A percentile compares a stretch with the other conserved stretches of the same genome.
phyloP scores from a whole-genome alignment of 2,329 filamentous ascomycete genomes.

The Fusarium floridanum region DNA sequence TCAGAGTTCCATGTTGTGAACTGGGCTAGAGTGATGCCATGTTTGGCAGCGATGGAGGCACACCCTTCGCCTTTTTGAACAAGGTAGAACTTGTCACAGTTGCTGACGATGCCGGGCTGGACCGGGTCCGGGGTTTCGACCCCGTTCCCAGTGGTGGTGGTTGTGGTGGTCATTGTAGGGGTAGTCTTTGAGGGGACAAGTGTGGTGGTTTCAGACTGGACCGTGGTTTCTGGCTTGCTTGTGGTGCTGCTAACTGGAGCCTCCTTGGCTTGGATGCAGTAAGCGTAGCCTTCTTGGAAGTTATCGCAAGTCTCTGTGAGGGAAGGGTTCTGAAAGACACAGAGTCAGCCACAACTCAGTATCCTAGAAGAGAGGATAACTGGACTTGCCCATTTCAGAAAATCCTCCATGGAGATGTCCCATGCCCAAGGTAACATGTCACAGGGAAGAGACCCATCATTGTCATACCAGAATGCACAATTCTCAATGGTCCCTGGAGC shows the following conservation, averaged over 20 bases:
- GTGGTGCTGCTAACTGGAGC: neutral
- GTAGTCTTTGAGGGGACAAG: neutral
- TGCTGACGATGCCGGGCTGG: neutral
- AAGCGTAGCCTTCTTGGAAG: neutral
- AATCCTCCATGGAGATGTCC: neutral
- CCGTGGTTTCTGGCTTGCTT: neutral
- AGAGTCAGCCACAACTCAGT: neutral
- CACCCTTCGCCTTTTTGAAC: neutral
- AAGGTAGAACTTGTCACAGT: neutral
- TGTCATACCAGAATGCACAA: neutral
- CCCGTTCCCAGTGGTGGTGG: neutral
- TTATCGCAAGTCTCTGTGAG: neutral
- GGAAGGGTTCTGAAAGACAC: neutral
- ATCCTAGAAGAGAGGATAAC: neutral
- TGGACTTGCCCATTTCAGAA: neutral
- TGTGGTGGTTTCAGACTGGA: neutral
- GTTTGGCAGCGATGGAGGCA: neutral
- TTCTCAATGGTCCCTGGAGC: neutral
- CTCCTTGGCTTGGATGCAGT: neutral
- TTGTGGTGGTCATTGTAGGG: neutral
- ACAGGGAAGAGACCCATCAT: neutral
- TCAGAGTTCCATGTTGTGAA: neutral
- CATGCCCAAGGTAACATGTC: neutral
- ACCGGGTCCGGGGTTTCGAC: neutral
- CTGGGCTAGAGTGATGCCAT: neutral